These are phyloP conservation scores for Cytospora leucostoma DNA, from an alignment of 2,329 filamentous ascomycete genomes.

Conservation along the genomic window DNA sequence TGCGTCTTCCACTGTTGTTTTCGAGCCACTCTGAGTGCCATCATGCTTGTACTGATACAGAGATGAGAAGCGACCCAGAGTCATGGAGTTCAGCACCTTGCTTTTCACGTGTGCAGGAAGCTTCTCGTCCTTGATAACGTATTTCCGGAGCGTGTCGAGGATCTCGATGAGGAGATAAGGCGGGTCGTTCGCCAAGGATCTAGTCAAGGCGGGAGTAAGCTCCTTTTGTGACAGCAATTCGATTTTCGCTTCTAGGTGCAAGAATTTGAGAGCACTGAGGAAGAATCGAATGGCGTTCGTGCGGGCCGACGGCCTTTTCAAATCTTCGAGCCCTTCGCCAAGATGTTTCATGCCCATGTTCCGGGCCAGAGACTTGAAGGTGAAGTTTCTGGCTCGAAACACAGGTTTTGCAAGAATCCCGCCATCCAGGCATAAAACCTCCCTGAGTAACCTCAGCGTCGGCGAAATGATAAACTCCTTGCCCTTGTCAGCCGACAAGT, in stretches of 20 bases:
- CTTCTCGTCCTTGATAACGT: constrained; percentile 73
- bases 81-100: constrained; percentile 72
- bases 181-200: constrained; percentile 76
- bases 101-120: constrained; percentile 75
- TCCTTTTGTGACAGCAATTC: constrained; percentile 81
- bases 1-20: constrained; percentile 60
- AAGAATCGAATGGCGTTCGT: constrained; percentile 83
- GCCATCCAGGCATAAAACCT: constrained; percentile 83
- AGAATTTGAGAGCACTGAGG: constrained; percentile 74
- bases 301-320: constrained; percentile 73
- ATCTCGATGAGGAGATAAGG: constrained; percentile 75
- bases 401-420: constrained; percentile 76
- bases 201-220: constrained; percentile 70
- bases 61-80: constrained; percentile 69
- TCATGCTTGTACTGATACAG: constrained; percentile 66
- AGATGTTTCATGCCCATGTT: constrained; percentile 73
- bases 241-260: constrained; percentile 74
- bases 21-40: constrained; percentile 42
- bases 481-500: constrained; percentile 75
- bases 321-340: constrained; percentile 62
- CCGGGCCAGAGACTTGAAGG: constrained; percentile 76
- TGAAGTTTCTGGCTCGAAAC: constrained; percentile 75
- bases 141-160: constrained; percentile 66
- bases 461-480: constrained; percentile 91
- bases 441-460: constrained; percentile 79